Conservation (phyloP, 164 flowering plant genomes). For the Stephania yunnanensis region DNA sequence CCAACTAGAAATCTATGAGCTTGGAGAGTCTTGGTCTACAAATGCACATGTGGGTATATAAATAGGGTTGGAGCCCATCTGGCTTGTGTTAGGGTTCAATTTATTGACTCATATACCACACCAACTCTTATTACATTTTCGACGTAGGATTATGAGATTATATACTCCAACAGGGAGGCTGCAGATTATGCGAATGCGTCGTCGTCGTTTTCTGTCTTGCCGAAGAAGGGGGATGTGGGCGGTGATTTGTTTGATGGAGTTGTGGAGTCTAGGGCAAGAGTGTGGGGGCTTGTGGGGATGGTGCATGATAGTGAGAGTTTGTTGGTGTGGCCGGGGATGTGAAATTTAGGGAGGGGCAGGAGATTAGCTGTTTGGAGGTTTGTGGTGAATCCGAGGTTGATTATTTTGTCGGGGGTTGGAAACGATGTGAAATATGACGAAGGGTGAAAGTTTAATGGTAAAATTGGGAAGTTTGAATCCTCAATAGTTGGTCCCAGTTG, state of each 20-base stretch:
- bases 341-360: neutral
- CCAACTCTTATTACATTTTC: no score
- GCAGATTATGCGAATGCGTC: conserved; percentile 29
- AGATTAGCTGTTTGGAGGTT: neutral
- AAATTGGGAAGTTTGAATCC: conserved; percentile 6
- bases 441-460: conserved; percentile 9
- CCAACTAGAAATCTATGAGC: no score
- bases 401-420: conserved; percentile 3
- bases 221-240: neutral
- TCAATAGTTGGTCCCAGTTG: neutral
- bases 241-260: neutral
- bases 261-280: neutral
- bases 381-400: neutral
- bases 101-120: no score
- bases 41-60: no score
- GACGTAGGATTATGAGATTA: no score
- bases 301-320: neutral
- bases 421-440: neutral
- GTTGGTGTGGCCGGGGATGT: conserved; percentile 4
- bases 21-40: no score
- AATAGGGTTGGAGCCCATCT: no score
- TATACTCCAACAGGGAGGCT: conserved; percentile 3
- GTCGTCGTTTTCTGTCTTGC: conserved; percentile 30
- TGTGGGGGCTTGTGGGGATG: no score
- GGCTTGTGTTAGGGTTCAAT: no score